Evolutionary conservation across 495 filamentous ascomycete species (phyloP), one percentile per base, ranked within the genome.

Genomic region (Xylaria grammica): DNA sequence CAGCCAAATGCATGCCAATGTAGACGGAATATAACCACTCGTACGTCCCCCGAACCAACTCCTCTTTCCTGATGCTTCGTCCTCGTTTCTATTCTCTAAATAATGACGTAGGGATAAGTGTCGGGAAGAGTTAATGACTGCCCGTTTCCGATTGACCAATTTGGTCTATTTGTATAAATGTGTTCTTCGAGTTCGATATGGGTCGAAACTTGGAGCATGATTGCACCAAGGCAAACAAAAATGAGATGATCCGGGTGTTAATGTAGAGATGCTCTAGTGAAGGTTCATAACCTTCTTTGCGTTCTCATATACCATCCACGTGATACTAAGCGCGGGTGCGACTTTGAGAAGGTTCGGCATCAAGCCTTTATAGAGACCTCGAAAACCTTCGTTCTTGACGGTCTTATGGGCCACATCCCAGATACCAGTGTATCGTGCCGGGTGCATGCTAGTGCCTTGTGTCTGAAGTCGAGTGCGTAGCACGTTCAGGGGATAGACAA

Each of bases 281-380:
- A 97, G 78, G 22, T 87, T 85, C 65, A 97, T 79, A 29, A 89
- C 74, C 58, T 84, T 86, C 81, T 99, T 99, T 54, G 91, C 86
- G 71, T 97, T 97, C 76, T 99, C 95, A 74, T 99, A 99, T 53
- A 95, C 93, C 74, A 98, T 91, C 81, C 97, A 99, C 45, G 94
- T 93, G 76, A 99, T 99, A 63, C 91, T 96, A 26, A 99, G 91
- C 50, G 95, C 94, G 0, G 95, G 95, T 9, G 94, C 93, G 36
- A 99, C 95, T 78, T 99, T 99, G 69, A 98, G 83, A 20, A 99
- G 84, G 70, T 98, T 99, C 27, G 95, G 95, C 29, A 94, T 97
- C 63, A 97, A 80, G 2, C 95, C 95, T 74, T 95, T 97, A 82
- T 96, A 99, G 59, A 99, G 82, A 0, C 95, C 96, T 52, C 90